phyloP scores from a whole-genome alignment of 108 stramenopile species.

The Phaeodactylum tricornutum region DNA sequence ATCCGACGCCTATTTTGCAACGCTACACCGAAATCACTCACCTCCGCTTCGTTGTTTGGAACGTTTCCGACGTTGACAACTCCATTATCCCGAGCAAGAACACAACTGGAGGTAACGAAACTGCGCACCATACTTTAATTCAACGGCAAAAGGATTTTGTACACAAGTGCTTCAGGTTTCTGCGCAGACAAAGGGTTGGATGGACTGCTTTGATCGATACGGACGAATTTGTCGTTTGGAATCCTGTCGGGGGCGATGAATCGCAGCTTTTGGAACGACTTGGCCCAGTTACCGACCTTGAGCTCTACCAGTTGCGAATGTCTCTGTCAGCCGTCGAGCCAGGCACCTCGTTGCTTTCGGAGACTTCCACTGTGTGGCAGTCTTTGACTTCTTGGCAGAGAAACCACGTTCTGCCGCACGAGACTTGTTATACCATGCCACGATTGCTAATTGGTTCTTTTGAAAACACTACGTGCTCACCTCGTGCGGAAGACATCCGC shows the following conservation, averaged over 20 bases:
- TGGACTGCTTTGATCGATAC: slow-evolving; percentile 34
- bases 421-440: slow-evolving; percentile 17
- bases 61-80: slow-evolving; percentile 10
- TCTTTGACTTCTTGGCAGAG: neutral
- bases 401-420: too few relatives aligned
- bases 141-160: slow-evolving; percentile 24
- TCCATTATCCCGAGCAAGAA: neutral
- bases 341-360: neutral
- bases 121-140: slow-evolving; percentile 11
- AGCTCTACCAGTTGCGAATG: neutral
- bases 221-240: slow-evolving; percentile 38
- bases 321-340: neutral
- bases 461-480: slow-evolving; percentile 21
- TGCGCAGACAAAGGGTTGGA: slow-evolving; percentile 8
- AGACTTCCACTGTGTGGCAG: neutral
- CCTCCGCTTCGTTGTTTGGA: slow-evolving; percentile 7
- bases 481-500: too few relatives aligned
- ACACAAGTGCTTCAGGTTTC: slow-evolving; percentile 8
- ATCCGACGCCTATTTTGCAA: slow-evolving; percentile 15
- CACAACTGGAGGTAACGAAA: neutral
- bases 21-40: slow-evolving; percentile 11
- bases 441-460: slow-evolving; percentile 12
- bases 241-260: slow-evolving; percentile 13
- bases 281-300: neutral
- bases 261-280: neutral